Conservation (phyloP, 1,284 basidiomycete species). For the Golubevia sp. region DNA sequence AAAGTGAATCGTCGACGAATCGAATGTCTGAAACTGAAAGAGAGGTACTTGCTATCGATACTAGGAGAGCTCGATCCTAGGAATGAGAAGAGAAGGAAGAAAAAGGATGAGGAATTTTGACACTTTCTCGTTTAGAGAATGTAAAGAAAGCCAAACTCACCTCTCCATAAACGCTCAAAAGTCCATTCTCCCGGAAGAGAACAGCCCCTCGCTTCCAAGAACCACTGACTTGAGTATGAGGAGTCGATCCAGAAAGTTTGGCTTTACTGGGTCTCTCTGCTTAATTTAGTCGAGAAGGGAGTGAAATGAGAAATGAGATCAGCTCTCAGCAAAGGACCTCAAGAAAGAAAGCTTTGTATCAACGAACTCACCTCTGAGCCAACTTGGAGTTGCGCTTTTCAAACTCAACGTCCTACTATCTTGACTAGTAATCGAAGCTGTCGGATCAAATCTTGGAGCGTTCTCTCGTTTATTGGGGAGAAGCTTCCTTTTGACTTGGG, state of each 20-base stretch:
- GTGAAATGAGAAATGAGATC: not conserved
- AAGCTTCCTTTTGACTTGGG: slow-evolving; percentile 27
- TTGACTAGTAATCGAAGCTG: slow-evolving; percentile 16
- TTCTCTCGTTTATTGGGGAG: slow-evolving; percentile 11
- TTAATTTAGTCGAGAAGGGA: not conserved
- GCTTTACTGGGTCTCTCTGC: slow-evolving; percentile 13
- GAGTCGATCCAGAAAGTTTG: not conserved
- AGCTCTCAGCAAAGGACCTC: not conserved
- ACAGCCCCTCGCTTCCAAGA: slow-evolving; percentile 30
- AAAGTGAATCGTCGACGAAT: slow-evolving; percentile 37
- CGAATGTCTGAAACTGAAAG: slow-evolving; percentile 34
- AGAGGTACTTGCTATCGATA: slow-evolving; percentile 22
- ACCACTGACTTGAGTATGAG: not conserved
- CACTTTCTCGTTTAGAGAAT: not conserved
- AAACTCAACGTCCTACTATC: slow-evolving; percentile 8
- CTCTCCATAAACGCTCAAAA: slow-evolving; percentile 31
- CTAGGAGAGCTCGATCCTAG: slow-evolving; percentile 25
- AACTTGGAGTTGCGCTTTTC: slow-evolving; percentile 11
- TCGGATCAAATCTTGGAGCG: slow-evolving; percentile 8
- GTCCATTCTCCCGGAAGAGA: slow-evolving; percentile 35
- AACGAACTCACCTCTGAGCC: slow-evolving; percentile 7
- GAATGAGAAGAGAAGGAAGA: not conserved
- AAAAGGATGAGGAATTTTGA: not conserved
- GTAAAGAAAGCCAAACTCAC: not conserved
- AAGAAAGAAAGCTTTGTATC: not conserved